Base-by-base conservation (phyloP, 352 stramenopile species). In the Globisporangium nunn region DNA sequence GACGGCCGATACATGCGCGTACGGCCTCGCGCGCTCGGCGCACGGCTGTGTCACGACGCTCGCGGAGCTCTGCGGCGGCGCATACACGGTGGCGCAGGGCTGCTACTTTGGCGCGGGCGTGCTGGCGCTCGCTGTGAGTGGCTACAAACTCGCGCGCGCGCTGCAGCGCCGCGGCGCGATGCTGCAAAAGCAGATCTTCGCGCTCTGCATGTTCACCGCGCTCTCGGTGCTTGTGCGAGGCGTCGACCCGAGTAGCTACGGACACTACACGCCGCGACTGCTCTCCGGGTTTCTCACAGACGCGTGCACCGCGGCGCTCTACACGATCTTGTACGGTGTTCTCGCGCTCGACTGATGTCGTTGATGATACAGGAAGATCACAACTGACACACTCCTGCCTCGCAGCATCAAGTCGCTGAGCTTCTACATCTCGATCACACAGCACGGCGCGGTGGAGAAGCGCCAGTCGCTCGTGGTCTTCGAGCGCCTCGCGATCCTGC, bases 381-480 rank as follows among this genome's bases (percentile, higher is more conserved):
- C 18, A 11, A 17, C 23, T 28, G 6, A 52, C 40, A 12, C 17
- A 6, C 12, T 23, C 14, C 15, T 18, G 49, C 41, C 59, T 37
- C 56, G 33, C 57, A 79, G 71, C 59, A 71, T 87, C 56, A 62
- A 85, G 58, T 71, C 74, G 30, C 58, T 87, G 12, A 60, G 54
- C 7, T 87, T 82, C 51, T 87, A 77, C 74, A 68, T 75, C 31
- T 78, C 66, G 4, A 73, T 87, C 46, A 82, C 83, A 54, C 71
- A 84, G 54, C 70, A 72, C 14, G 74, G 72, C 28, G 67, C 61
- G 14, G 64, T 66, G 1, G 58, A 71, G 46, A 69, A 70, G 45
- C 68, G 64, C 15, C 55, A 54, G 14, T 62, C 51, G 10, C 53
- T 80, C 30, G 23, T 49, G 39, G 62, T 64, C n/a, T 56, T 72